Evolutionary conservation across 2,329 filamentous ascomycete species (phyloP), one percentile per base, ranked within the genome.

Genomic region (Xylariales sp.): DNA sequence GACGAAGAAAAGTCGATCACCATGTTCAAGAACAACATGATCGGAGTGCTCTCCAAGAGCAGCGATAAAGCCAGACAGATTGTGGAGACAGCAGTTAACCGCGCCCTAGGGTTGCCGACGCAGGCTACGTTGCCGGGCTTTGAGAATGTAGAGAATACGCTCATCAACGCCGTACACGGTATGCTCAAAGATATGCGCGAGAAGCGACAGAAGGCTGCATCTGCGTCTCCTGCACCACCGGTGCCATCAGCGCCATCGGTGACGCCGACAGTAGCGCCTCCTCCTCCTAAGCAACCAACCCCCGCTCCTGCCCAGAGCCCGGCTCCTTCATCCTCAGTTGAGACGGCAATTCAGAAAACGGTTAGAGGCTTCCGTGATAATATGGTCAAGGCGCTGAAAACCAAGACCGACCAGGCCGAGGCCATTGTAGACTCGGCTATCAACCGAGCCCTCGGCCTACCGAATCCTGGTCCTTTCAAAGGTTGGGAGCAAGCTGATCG

Each of bases 391-490:
- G 48, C 54, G 23, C 49, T 60, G 6, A 52, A 40, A 38, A 52
- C 45, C 23, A 57, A 53, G 34, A 58, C 52, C 4, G 50, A 55
- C 13, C 50, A 53, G 17, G 56, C 56, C 17, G 55, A 57, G 20
- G 47, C 45, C 27, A 54, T 60, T 23, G 50, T 60, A 6, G 56
- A 60, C 24, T 50, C 54, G 13, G 56, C 56, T 6, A 56, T 60
- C 29, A 57, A 52, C 19, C 55, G 53, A 33, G 56, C 56, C 23
- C 52, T 51, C 38, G 55, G 56, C 16, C 40, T 58, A 14, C 51
- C 56, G 4, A 52, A 53, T 32, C 24, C 45, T 12, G 51, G 45
- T 17, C 46, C 46, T 8, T 44, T 55, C 35, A 46, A 45, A 34
- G 52, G 53, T 11, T 60, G 55, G 55, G 55, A 56, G 29, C 47